Evolutionary conservation across 176 grass and related monocot species (phyloP), one percentile per base, ranked within the genome.

Genomic region (Coix lacrymajobi): DNA sequence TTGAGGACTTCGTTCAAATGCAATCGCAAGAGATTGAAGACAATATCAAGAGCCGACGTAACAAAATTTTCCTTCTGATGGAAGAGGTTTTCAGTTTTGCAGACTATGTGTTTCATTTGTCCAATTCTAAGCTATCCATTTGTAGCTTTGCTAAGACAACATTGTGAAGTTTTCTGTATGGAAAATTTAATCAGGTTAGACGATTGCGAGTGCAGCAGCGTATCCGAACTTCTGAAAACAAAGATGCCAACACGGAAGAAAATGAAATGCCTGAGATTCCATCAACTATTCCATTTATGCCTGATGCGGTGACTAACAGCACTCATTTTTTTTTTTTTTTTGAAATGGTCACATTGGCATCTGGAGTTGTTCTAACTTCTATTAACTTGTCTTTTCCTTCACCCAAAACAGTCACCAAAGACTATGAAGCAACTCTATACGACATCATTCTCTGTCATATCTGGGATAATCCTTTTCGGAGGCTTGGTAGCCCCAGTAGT

Each of bases 351-450:
- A 66, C 2, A 79, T 12, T 78, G 12, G 7, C 39, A 34, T 76
- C 16, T 36, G 13, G 19, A 43, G 16, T 28, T 82, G 13, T 34
- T 66, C 52, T 76, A 80, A 49, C 12, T 72, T 66, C 74, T 56
- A 70, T 37, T 74, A 6, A 46, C 79, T 30, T 66, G 52, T 9
- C 20, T 46, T 85, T 79, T 77, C 66, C 75, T 63, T 39, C 81
- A 36, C 51, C 32, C 77, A 58, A 81, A 89, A 72, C 81, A 95
- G 92, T 93, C 96, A 70, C 78, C 92, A 19, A 98, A 89, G 88
- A 98, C 96, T n/a, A 93, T 98, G 85, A 98, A 85, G 88, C 92
- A 98, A 62, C 90, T 98, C 5, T 98, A 98, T 84, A 39, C 90
- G 79, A 98, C 92, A 73, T 94, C 95, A 62, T 94, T 97, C 57